These are phyloP conservation scores for Phytophthora capsici DNA, from an alignment of 352 stramenopile genomes.

Conservation along the genomic window DNA sequence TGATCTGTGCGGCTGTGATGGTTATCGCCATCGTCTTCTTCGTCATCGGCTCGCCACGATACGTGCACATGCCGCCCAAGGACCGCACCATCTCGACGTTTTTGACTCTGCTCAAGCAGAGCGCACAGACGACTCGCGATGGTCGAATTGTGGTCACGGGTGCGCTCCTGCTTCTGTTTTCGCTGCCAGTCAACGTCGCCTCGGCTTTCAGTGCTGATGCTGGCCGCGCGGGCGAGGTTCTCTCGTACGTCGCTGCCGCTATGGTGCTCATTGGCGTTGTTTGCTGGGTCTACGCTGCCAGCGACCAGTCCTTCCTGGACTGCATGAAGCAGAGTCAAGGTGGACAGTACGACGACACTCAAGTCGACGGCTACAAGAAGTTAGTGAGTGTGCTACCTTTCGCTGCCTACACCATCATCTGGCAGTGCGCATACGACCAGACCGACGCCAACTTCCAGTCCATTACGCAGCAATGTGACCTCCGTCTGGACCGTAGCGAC, in stretches of 20 bases:
- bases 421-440: constrained; percentile 67
- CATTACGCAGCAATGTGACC: constrained; percentile 70
- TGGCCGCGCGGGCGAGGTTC: constrained; percentile 28
- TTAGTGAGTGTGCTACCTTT: constrained; percentile 64
- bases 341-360: constrained; percentile 45
- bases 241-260: constrained; percentile 57
- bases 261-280: constrained; percentile 50
- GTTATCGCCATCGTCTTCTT: constrained; percentile 33
- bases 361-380: constrained; percentile 62
- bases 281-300: constrained; percentile 52
- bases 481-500: constrained; percentile 44
- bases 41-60: constrained; percentile 44
- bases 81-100: constrained; percentile 56
- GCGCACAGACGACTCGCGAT: constrained; percentile 24
- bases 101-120: constrained; percentile 39
- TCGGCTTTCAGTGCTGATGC: constrained; percentile 52
- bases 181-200: constrained; percentile 58
- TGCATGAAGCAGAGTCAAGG: constrained; percentile 48
- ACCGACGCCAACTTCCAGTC: constrained; percentile 71
- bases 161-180: constrained; percentile 35
- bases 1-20: constrained; percentile 17
- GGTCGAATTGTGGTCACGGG: constrained; percentile 41
- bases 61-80: constrained; percentile 52
- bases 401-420: constrained; percentile 69
- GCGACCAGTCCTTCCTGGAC: constrained; percentile 60